Conservation (phyloP, 2,329 filamentous ascomycete genomes). For the Dendrostoma leiphaemia region DNA sequence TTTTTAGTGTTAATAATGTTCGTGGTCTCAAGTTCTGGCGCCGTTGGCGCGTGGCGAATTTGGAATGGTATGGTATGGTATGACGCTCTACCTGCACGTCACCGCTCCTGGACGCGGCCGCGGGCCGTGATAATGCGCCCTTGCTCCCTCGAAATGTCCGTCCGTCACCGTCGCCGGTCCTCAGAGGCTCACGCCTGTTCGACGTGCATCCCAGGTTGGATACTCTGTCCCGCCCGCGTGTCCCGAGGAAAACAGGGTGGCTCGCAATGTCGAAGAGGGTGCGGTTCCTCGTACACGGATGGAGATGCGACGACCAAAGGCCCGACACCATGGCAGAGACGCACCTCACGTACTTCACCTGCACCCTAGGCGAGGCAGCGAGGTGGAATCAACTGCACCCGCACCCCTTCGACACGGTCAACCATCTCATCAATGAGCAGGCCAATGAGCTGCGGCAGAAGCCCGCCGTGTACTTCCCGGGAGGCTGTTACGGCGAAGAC, state of each 20-base stretch:
- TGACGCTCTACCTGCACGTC: no score
- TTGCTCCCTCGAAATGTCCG: no score
- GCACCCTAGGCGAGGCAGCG: conserved; percentile 56
- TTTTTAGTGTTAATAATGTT: no score
- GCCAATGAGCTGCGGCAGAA: conserved; percentile 34
- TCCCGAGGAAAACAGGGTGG: no score
- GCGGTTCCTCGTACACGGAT: conserved; percentile 3
- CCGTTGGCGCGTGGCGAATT: background rate
- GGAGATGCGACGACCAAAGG: background rate
- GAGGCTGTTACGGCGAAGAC: conserved; percentile 13
- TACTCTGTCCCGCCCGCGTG: no score
- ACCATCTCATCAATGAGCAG: conserved; percentile 48
- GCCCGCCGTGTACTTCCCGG: conserved; percentile 34
- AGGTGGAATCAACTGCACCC: conserved; percentile 29
- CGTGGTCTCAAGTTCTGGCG: background rate
- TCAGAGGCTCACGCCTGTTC: background rate
- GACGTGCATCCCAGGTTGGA: background rate
- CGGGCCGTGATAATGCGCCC: background rate
- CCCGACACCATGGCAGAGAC: background rate
- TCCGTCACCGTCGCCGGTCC: background rate
- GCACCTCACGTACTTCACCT: conserved; percentile 54
- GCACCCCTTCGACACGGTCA: conserved; percentile 42
- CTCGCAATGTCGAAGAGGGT: conserved; percentile 11
- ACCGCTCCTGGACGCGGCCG: no score
- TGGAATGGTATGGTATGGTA: background rate